Percentiles rank a stretch among this genome's conserved stretches.
phyloP scores from a whole-genome alignment of 2,329 filamentous ascomycete species.

The Curvularia eragrostidis region DNA sequence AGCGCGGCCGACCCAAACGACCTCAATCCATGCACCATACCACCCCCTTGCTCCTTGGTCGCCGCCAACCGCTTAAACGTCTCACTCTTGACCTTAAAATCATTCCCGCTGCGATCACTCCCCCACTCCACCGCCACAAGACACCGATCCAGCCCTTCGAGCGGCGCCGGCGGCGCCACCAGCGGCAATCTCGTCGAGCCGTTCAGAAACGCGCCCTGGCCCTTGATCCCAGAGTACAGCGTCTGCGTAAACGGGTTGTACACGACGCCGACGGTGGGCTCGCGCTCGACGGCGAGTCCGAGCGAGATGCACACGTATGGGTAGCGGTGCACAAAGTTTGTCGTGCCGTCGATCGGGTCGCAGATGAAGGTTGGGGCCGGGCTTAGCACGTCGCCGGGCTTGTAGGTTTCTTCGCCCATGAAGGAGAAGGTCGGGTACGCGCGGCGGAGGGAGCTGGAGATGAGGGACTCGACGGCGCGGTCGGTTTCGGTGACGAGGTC shows the following conservation, averaged over 20 bases:
- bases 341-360: constrained; percentile 83
- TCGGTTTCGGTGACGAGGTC: constrained; percentile 71
- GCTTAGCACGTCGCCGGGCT: constrained; percentile 68
- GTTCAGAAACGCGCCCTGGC: constrained; percentile 66
- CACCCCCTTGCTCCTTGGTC: constrained; percentile 66
- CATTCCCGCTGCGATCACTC: constrained; percentile 68
- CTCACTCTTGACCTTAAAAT: constrained; percentile 72
- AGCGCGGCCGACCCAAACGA: constrained; percentile 75
- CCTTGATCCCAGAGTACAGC: constrained; percentile 72
- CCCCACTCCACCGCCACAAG: constrained; percentile 79
- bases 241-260: constrained; percentile 79
- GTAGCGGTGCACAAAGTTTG: constrained; percentile 80
- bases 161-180: constrained; percentile 58
- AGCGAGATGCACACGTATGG: constrained; percentile 78
- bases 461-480: constrained; percentile 65
- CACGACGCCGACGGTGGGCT: constrained; percentile 73
- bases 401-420: constrained; percentile 66
- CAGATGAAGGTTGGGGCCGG: constrained; percentile 77
- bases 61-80: constrained; percentile 66
- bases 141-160: constrained; percentile 66
- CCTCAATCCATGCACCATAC: constrained; percentile 79
- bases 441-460: constrained; percentile 58
- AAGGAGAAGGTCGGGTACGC: constrained; percentile 63
- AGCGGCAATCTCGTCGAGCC: constrained; percentile 55
- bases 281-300: constrained; percentile 69